Conservation (phyloP, 2,329 filamentous ascomycete species). For the Phaeosphaeriaceae sp. region DNA sequence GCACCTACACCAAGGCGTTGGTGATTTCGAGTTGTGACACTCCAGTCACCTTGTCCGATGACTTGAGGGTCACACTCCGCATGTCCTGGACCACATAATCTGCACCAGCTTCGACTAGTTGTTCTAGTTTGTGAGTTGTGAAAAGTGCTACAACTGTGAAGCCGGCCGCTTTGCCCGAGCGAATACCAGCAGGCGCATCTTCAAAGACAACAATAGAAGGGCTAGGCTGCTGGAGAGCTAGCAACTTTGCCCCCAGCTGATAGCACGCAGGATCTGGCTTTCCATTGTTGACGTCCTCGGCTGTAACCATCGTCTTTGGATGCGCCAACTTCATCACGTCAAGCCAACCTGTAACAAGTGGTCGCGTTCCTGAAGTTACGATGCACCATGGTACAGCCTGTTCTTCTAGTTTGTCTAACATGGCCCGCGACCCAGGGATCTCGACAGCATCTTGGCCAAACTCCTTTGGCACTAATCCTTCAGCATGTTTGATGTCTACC, state of each 20-base stretch:
- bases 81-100: conserved; percentile 88
- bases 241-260: conserved; percentile 50
- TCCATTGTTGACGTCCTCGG: conserved; percentile 57
- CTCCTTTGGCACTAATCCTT: conserved; percentile 76
- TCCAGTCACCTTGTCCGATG: conserved; percentile 62
- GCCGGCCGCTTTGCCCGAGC: conserved; percentile 81
- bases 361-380: conserved; percentile 60
- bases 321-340: conserved; percentile 56
- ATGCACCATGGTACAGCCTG: conserved; percentile 80
- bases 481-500: conserved; percentile 78
- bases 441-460: conserved; percentile 81
- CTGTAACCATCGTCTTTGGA: conserved; percentile 55
- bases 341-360: conserved; percentile 58
- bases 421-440: conserved; percentile 78
- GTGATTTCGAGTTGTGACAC: conserved; percentile 70
- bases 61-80: conserved; percentile 69
- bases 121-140: conserved; percentile 78
- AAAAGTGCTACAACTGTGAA: conserved; percentile 84
- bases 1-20: conserved; percentile 60
- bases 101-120: conserved; percentile 76
- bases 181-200: conserved; percentile 86
- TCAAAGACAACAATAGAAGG: conserved; percentile 75
- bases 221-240: conserved; percentile 51
- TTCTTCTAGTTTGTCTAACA: conserved; percentile 71
- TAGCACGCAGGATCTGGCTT: conserved; percentile 61